Evolutionary conservation across 1,284 basidiomycete species (phyloP), one percentile per base, ranked within the genome.

Genomic region (Heterobasidion parviporum): DNA sequence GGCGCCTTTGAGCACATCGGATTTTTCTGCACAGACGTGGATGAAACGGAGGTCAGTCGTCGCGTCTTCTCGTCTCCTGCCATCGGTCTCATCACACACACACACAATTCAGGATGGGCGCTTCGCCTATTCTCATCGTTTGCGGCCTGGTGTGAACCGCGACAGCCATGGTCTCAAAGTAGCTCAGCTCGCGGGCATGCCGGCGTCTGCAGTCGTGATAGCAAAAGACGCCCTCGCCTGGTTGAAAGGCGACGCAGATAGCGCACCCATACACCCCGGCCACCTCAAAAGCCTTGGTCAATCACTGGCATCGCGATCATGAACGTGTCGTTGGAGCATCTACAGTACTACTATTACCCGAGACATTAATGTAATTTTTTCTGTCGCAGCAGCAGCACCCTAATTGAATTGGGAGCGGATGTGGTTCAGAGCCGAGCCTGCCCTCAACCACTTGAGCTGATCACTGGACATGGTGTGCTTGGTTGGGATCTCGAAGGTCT

Each of bases 91-190:
- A 53, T 54, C 43, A 32, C 47, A 33, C 48, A 16, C 52, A 62
- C 14, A 56, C 45, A 58, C 14, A 20, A 20, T 8, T 8, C 59
- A 88, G 89, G 82, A 87, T 62, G 81, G 78, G 9, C 81, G 79
- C 55, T 92, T 96, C 65, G 73, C 87, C 0, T 99, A 96, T 67
- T 87, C 89, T 3, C 94, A 98, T 66, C 79, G 78, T 20, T 70
- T 98, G 47, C 76, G 77, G 51, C 83, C 85, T 3, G 96, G 96
- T 1, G 83, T 98, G 54, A 98, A 97, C 68, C 79, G 87, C 53
- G 80, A 96, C 62, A 97, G 94, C 55, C 94, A 98, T 65, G 96
- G 94, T 0, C 74, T 99, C 44, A 92, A 94, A 68, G 92, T 97
- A 15, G 95, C 95, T 6, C 82, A 86, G 54, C 70, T 98, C 14